Conservation (phyloP, 2,329 filamentous ascomycete genomes). For the Xylaria multiplex region DNA sequence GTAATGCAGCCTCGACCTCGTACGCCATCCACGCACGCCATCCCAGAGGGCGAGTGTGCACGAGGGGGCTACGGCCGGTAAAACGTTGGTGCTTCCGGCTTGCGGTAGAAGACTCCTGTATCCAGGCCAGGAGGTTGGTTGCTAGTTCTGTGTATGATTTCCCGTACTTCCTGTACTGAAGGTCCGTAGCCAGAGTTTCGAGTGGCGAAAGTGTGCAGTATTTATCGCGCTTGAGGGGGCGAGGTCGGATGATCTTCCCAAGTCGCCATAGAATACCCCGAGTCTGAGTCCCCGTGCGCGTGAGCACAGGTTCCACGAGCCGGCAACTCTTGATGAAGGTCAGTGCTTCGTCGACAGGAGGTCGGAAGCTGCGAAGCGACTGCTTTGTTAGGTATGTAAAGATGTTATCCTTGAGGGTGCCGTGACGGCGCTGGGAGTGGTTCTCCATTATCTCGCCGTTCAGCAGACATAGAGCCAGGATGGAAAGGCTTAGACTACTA, state of each 20-base stretch:
- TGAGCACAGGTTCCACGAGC: constrained; percentile 42
- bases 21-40: constrained; percentile 45
- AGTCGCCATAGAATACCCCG: constrained; percentile 45
- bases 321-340: constrained; percentile 48
- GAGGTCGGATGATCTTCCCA: constrained; percentile 42
- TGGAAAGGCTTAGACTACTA: constrained; percentile 44
- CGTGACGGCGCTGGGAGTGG: constrained; percentile 33
- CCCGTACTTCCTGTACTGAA: constrained; percentile 40
- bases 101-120: constrained; percentile 18
- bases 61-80: constrained; percentile 17
- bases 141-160: constrained; percentile 40
- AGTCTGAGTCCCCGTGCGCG: constrained; percentile 38
- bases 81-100: constrained; percentile 31
- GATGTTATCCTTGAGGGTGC: constrained; percentile 41
- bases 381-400: constrained; percentile 44
- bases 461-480: constrained; percentile 45
- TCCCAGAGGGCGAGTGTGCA: constrained; percentile 30
- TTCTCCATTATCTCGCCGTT: constrained; percentile 49
- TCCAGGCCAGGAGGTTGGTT: constrained; percentile 30
- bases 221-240: constrained; percentile 40
- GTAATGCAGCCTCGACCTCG: constrained; percentile 41
- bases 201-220: constrained; percentile 40
- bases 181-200: constrained; percentile 41
- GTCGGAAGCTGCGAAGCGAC: constrained; percentile 43
- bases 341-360: constrained; percentile 42